Evolutionary conservation across 345 rosid species (phyloP), one percentile per base, ranked within the genome.

Genomic region (Xanthoceras sorbifolium): DNA sequence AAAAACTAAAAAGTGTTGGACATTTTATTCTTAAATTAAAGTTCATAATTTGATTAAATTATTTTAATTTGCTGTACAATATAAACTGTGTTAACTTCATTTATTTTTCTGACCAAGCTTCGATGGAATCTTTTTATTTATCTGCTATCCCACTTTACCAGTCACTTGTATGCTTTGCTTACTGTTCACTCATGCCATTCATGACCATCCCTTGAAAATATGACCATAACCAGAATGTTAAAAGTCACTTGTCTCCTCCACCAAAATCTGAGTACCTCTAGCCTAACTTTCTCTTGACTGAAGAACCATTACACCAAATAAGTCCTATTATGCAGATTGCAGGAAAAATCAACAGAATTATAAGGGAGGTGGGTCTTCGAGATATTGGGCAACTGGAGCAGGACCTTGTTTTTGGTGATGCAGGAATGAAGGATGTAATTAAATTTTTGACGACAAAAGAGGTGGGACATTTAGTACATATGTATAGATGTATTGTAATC

Each of bases 361-460:
- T 97, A 69, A 88, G 87, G 82, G 98, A 97, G 48, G 78, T 73
- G 72, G 93, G 90, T 64, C 98, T 97, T 77, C 84, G 90, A 76
- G 98, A 97, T 73, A 83, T 97, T 78, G 99, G 98, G 77, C 96
- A 97, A 76, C 90, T 97, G 69, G 97, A 97, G 83, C 98, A 97
- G 82, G 97, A 91, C 77, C 93, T 97, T 77, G 98, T 91, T 60
- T 97, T 97, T 78, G 98, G 99, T 79, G 99, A 94, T 89, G 97
- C 96, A 32, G 96, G 98, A 76, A 90, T 82, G 90, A 94, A 92
- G 80, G 98, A 97, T 48, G 94, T 94, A 55, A 88, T 94, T 74
- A 92, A 91, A 74, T 97, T 87, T 88, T 85, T 97, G 73, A 91
- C 91, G 67, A 80, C 87, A n/a, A 90, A 87, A 46, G 95, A 91